phyloP scores from a whole-genome alignment of 2,329 filamentous ascomycete genomes.

The Epichloe amarillans region DNA sequence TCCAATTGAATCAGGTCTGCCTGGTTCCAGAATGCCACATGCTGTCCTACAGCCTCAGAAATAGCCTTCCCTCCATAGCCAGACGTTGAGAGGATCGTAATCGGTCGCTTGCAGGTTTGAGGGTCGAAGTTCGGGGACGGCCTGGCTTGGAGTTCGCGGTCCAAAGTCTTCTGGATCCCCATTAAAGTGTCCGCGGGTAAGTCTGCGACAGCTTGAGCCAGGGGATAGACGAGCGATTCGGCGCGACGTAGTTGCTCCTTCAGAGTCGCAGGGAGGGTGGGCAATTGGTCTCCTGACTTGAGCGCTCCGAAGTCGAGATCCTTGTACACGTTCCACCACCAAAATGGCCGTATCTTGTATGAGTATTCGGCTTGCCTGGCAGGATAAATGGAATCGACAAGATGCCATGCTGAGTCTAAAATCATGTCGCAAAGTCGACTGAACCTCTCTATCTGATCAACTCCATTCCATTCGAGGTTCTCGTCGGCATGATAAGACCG shows the following conservation, averaged over 20 bases:
- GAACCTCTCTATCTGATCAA: slow-evolving; percentile 9
- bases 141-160: slow-evolving; percentile 16
- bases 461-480: slow-evolving; percentile 5
- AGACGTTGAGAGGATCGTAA: slow-evolving; percentile 24
- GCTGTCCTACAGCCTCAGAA: slow-evolving; percentile 41
- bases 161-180: slow-evolving; percentile 16
- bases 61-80: slow-evolving; percentile 26
- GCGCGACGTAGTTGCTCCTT: slow-evolving; percentile 17
- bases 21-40: slow-evolving; percentile 44
- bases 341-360: slow-evolving; percentile 23
- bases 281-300: slow-evolving; percentile 17
- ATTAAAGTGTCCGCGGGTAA: slow-evolving; percentile 20
- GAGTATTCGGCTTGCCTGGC: slow-evolving; percentile 20
- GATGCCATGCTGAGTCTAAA: slow-evolving; percentile 23
- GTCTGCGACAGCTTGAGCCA: slow-evolving; percentile 22
- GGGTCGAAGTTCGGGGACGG: slow-evolving; percentile 18
- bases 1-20: slow-evolving; percentile 58
- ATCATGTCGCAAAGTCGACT: slow-evolving; percentile 21
- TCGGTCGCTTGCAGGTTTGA: slow-evolving; percentile 23
- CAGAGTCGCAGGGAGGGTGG: slow-evolving; percentile 14
- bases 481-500: slow-evolving; percentile 2
- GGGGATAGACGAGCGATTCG: slow-evolving; percentile 18
- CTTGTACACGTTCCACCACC: slow-evolving; percentile 27
- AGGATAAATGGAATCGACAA: slow-evolving; percentile 21
- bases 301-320: slow-evolving; percentile 18